Percentiles rank a stretch among this genome's conserved stretches.
phyloP scores from a whole-genome alignment of 345 rosid genomes.

The Populus alba region DNA sequence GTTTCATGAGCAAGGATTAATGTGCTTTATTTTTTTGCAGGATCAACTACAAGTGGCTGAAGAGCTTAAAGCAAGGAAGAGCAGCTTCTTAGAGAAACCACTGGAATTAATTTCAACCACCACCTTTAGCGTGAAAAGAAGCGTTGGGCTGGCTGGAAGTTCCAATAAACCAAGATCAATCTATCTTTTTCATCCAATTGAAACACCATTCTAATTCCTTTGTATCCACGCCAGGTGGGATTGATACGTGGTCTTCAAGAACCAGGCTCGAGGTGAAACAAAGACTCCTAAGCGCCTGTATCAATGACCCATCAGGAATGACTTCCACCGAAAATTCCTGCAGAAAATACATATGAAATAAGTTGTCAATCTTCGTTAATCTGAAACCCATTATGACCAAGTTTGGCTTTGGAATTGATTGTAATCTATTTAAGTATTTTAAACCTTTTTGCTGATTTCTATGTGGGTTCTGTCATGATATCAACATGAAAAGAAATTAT shows the following conservation, averaged over 20 bases:
- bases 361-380: background rate
- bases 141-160: constrained; percentile 41
- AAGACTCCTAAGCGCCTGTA: constrained; percentile 93
- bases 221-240: constrained; percentile 73
- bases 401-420: background rate
- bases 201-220: background rate
- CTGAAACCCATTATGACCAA: background rate
- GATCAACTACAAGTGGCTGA: constrained; percentile 70
- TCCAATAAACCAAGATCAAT: background rate
- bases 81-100: constrained; percentile 92
- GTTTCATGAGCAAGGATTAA: background rate
- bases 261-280: constrained; percentile 94
- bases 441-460: background rate
- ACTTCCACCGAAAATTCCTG: constrained; percentile 90
- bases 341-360: constrained; percentile 98
- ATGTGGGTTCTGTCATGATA: background rate
- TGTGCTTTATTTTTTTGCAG: constrained; percentile 31
- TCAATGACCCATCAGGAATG: constrained; percentile 91
- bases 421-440: constrained; percentile 3
- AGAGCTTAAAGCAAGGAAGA: constrained; percentile 86
- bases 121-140: constrained; percentile 75
- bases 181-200: background rate
- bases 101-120: constrained; percentile 68
- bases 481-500: no score
- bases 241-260: constrained; percentile 93